These are phyloP conservation scores for Hyaloperonospora arabidopsidis DNA, from an alignment of 352 stramenopile species.

Conservation along the genomic window DNA sequence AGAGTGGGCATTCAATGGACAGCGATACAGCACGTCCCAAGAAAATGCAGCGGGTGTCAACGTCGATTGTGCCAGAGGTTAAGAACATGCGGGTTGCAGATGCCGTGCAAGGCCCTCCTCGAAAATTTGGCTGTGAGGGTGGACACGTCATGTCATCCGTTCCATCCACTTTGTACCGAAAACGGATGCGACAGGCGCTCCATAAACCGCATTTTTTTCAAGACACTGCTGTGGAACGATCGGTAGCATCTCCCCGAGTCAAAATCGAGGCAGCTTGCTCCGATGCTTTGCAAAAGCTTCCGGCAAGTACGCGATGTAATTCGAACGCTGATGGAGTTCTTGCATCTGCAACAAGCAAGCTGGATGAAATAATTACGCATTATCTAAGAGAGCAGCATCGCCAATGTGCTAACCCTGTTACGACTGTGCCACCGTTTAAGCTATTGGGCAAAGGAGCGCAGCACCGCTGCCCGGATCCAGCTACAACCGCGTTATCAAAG, in stretches of 20 bases:
- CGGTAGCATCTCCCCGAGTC: constrained; percentile 17
- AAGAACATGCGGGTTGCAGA: constrained; percentile 19
- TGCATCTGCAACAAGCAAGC: constrained; percentile 30
- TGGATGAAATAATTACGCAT: constrained; percentile 82
- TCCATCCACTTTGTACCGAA: constrained; percentile 17
- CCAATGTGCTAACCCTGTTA: constrained; percentile 80
- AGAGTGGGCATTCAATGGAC: constrained; percentile 26
- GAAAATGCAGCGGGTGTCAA: constrained; percentile 29
- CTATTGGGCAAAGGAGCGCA: constrained; percentile 43
- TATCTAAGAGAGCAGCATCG: constrained; percentile 85
- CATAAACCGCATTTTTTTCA: constrained; percentile 30
- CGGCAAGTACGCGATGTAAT: constrained; percentile 31
- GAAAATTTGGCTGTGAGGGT: constrained; percentile 10
- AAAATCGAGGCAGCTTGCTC: constrained; percentile 7
- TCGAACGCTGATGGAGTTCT: constrained; percentile 7
- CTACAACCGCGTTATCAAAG: constrained; percentile 32
- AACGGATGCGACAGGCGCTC: constrained; percentile 29
- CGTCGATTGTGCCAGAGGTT: constrained; percentile 27
- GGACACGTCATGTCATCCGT: constrained; percentile 9
- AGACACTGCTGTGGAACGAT: constrained; percentile 12
- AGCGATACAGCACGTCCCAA: constrained; percentile 24
- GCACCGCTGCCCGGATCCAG: constrained; percentile 74
- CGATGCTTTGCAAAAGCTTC: constrained; percentile 31
- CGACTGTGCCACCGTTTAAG: constrained; percentile 81
- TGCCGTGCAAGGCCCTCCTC: constrained; percentile 4